Evolutionary conservation across 805 yeast species (phyloP), one percentile per base, ranked within the genome.

Genomic region (Schwanniomyces yamadae): DNA sequence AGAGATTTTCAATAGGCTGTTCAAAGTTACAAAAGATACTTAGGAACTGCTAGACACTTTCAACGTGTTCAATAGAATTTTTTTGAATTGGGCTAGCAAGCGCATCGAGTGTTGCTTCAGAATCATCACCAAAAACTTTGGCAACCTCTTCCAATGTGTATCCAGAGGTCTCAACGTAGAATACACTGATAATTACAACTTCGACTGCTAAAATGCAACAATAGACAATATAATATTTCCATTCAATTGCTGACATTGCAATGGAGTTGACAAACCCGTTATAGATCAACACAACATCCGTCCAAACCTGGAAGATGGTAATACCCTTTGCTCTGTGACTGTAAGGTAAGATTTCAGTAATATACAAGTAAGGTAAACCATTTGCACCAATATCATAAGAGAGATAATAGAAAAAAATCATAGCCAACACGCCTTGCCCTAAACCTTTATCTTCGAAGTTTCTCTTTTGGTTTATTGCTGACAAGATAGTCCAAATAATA

Each of bases 341-440:
- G 48, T 53, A 59, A 4, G 66, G 63, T 41, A 58, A 50, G 33
- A 57, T 46, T 44, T 61, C 67, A 7, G 63, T 59, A 10, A 55
- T 34, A 38, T 58, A 61, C 30, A 56, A 44, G 43, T 37, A 52
- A 4, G 63, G 63, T 34, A 59, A 47, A n/a, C 63, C 63, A 33
- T 57, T 56, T 24, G 50, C 39, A 17, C 61, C 62, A 18, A 53
- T 40, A 39, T 58, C 46, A 41, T 59, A 58, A 11, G 45, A 43
- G 9, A 50, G 30, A 38, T 59, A 55, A 44, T 47, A 59, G 22
- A 73, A 47, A 63, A 72, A 75, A 34, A 75, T 69, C 73, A 75
- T 69, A 5, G 75, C 74, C 48, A 66, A 61, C 17, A 72, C 76
- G 40, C 74, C 79, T 37, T 60, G 58, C 32, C 71, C 73, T 21